A percentile compares a stretch with the other conserved stretches of the same genome.
phyloP scores from a whole-genome alignment of 495 filamentous ascomycete genomes.

The Tuber indicum region DNA sequence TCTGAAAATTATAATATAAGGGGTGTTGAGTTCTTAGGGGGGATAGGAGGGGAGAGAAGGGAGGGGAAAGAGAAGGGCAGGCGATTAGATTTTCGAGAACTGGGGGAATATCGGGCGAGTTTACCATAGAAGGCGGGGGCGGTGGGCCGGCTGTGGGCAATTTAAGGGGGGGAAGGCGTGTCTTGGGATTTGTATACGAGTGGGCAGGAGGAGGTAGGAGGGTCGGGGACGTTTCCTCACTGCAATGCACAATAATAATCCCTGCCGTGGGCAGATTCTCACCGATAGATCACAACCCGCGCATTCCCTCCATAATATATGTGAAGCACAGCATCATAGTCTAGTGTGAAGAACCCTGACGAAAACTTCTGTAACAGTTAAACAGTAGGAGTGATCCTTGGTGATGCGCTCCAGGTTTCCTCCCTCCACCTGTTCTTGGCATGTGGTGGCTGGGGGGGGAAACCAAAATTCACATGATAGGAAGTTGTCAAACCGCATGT shows the following conservation, averaged over 20 bases:
- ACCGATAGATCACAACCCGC: neutral
- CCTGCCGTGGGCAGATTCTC: neutral
- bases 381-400: neutral
- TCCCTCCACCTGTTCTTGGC: neutral
- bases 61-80: neutral
- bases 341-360: neutral
- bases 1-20: constrained; percentile 3
- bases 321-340: neutral
- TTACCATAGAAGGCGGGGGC: neutral
- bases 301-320: too few species aligned
- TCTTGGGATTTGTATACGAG: neutral
- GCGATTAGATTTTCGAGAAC: neutral
- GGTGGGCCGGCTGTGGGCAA: constrained; percentile 1
- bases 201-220: neutral
- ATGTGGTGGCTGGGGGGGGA: too few species aligned
- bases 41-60: neutral
- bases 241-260: neutral
- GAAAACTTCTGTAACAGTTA: neutral
- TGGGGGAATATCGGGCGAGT: neutral
- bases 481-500: too few species aligned
- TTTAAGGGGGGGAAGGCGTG: constrained; percentile 2
- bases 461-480: too few species aligned
- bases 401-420: neutral
- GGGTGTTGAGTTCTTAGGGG: neutral
- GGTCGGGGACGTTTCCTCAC: neutral